These are phyloP conservation scores for Calophaca sinica DNA, from an alignment of 306 rosid genomes.

Conservation along the genomic window DNA sequence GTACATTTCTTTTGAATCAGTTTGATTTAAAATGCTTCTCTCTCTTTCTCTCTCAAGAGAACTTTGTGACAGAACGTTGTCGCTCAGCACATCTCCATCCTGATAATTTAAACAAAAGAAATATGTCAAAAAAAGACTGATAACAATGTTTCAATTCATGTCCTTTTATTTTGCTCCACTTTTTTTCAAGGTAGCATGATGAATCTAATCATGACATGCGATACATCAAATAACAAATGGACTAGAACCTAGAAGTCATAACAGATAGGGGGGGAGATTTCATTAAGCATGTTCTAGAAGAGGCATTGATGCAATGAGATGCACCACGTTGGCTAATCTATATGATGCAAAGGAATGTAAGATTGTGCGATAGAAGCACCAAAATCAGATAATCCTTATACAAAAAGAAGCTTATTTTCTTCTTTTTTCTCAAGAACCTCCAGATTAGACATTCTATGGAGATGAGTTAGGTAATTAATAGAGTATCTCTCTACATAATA, in stretches of 20 bases:
- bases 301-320: constrained; percentile 7
- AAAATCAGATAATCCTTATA: neutral
- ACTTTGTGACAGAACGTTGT: constrained; percentile 51
- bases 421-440: too few species aligned
- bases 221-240: constrained; percentile 21
- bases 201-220: constrained; percentile 1
- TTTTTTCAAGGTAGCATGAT: constrained; percentile 22
- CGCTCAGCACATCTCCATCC: constrained; percentile 55
- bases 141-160: constrained; percentile 14
- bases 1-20: constrained; percentile 41
- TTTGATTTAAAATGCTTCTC: constrained; percentile 51
- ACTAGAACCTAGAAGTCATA: constrained; percentile 17
- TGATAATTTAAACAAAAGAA: constrained; percentile 47
- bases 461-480: too few species aligned
- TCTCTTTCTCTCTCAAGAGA: constrained; percentile 53
- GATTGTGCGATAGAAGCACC: constrained; percentile 8
- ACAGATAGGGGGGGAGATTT: constrained; percentile 12
- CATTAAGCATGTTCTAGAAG: constrained; percentile 14
- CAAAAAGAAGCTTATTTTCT: neutral
- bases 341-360: constrained; percentile 4
- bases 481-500: too few species aligned
- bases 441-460: too few species aligned
- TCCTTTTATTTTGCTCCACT: neutral
- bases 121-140: constrained; percentile 26
- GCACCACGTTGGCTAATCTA: constrained; percentile 23